Conservation (phyloP, 179 eudicot genomes). For the Corrigiola litoralis region DNA sequence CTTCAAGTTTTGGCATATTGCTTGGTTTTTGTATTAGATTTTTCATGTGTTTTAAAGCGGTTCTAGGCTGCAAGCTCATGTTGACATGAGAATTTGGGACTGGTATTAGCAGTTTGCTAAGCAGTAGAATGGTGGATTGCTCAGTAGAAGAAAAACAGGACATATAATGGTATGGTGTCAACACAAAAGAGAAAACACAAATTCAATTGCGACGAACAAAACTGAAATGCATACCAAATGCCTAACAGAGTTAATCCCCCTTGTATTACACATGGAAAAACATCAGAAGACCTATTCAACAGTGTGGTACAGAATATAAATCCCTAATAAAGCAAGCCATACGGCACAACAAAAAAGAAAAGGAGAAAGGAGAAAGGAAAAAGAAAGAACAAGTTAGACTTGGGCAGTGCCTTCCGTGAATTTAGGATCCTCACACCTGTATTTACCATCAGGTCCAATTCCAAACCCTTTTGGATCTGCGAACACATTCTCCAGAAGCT, state of each 20-base stretch:
- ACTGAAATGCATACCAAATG: not conserved
- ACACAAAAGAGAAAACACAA: not conserved
- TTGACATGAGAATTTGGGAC: no score
- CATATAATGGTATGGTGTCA: not conserved
- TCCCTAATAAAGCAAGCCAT: not conserved
- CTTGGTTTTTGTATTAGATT: no score
- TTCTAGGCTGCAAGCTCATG: no score
- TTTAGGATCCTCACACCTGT: constrained; percentile 94
- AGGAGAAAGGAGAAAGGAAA: not conserved
- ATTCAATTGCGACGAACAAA: constrained; percentile 1
- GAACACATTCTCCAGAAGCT: constrained; percentile 92
- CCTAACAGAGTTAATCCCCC: constrained; percentile 7
- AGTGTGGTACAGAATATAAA: constrained; percentile 11
- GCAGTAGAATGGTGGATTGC: no score
- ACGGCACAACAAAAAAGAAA: not conserved
- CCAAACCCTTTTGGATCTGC: constrained; percentile 94
- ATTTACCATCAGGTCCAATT: constrained; percentile 85
- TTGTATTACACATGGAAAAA: constrained; percentile 5
- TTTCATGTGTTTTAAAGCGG: no score
- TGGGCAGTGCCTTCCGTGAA: constrained; percentile 95
- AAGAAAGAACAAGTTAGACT: constrained; percentile 31
- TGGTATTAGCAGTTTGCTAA: no score
- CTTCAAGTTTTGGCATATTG: no score
- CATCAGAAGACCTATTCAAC: not conserved
- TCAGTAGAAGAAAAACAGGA: no score